Conservation (phyloP, 2,329 filamentous ascomycete genomes). For the Verticillium nonalfalfae region DNA sequence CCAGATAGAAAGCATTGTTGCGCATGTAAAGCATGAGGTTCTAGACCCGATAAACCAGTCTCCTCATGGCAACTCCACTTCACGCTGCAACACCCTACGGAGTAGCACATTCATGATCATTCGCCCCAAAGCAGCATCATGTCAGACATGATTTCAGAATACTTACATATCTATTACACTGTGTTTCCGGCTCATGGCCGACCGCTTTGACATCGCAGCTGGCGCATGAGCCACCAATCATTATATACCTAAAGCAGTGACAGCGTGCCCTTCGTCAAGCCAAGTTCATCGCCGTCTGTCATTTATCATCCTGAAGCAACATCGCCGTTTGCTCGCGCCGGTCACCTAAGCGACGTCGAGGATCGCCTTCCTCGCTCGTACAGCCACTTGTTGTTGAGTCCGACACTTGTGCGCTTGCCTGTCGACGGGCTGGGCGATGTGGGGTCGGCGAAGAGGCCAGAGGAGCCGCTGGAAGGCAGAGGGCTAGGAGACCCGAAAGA, state of each 20-base stretch:
- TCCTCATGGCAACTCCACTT: background rate
- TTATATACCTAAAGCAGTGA: background rate
- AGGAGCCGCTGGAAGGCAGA: conserved; percentile 40
- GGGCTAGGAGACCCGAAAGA: conserved; percentile 56
- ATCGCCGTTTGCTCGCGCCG: background rate
- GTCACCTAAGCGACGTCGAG: conserved; percentile 17
- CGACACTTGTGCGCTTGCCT: conserved; percentile 65
- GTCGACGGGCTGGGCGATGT: conserved; percentile 62
- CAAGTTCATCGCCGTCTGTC: background rate
- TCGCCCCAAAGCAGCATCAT: background rate
- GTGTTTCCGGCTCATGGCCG: background rate
- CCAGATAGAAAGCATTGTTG: too few relatives aligned
- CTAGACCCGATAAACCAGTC: background rate
- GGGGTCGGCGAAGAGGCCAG: conserved; percentile 49
- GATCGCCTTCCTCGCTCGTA: conserved; percentile 73
- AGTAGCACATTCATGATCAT: background rate
- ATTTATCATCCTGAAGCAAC: background rate
- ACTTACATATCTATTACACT: background rate
- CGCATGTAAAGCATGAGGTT: too few relatives aligned
- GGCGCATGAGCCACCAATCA: background rate
- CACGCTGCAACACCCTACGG: background rate
- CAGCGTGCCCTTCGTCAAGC: background rate
- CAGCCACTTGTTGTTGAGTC: conserved; percentile 88
- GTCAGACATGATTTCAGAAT: background rate
- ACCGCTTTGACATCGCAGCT: background rate